These are phyloP conservation scores for Apiospora arundinis DNA, from an alignment of 2,329 filamentous ascomycete species.

Conservation along the genomic window DNA sequence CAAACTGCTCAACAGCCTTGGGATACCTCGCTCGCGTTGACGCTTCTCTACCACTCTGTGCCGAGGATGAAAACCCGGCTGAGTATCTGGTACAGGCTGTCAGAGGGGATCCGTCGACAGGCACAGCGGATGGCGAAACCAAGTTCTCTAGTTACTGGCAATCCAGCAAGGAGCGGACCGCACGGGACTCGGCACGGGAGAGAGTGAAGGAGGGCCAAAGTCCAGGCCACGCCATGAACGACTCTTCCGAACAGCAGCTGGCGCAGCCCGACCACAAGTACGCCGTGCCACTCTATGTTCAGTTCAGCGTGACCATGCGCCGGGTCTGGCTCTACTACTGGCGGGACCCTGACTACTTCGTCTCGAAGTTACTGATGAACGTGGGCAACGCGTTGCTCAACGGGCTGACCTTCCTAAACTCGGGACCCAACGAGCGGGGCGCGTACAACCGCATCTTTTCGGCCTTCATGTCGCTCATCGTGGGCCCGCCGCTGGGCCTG, in stretches of 20 bases:
- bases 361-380: slow-evolving; percentile 76
- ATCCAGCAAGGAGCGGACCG: neutral
- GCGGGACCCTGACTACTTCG: slow-evolving; percentile 78
- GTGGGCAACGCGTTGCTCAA: slow-evolving; percentile 80
- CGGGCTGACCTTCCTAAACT: slow-evolving; percentile 77
- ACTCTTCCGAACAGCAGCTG: neutral
- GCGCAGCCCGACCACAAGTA: slow-evolving; percentile 54
- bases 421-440: slow-evolving; percentile 68
- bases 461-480: slow-evolving; percentile 66
- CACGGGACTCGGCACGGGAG: neutral
- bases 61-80: neutral
- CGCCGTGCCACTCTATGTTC: slow-evolving; percentile 67
- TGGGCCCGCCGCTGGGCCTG: slow-evolving; percentile 76
- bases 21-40: neutral
- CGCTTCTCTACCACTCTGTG: neutral
- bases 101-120: neutral
- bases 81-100: neutral
- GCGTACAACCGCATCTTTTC: slow-evolving; percentile 84
- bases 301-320: slow-evolving; percentile 71
- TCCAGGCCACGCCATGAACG: neutral
- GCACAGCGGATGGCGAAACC: neutral
- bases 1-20: slow-evolving; percentile 28
- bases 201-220: neutral
- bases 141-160: neutral
- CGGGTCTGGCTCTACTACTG: slow-evolving; percentile 76